phyloP scores from a whole-genome alignment of 139 green algal genomes.

The Chlorella sorokiniana region DNA sequence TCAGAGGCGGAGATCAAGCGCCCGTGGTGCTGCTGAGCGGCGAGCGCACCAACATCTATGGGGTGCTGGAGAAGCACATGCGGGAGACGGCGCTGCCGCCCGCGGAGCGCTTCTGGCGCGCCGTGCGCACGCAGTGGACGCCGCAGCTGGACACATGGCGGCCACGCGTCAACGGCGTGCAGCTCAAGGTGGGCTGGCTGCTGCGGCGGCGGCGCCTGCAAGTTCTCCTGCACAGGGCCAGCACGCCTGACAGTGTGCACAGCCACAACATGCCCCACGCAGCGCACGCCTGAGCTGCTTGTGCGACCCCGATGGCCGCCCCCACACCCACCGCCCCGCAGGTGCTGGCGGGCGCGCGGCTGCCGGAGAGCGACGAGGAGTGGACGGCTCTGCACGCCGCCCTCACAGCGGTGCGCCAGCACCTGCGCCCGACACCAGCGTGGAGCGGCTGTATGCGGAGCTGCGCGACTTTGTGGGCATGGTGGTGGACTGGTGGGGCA shows the following conservation, averaged over 20 bases:
- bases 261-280: neutral
- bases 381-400: slow-evolving; percentile 37
- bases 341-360: slow-evolving; percentile 45
- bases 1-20: slow-evolving; percentile 15
- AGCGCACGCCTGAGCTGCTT: neutral
- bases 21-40: slow-evolving; percentile 21
- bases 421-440: slow-evolving; percentile 32
- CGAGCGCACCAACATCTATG: slow-evolving; percentile 39
- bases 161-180: slow-evolving; percentile 60
- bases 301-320: neutral
- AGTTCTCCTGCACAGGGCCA: too few species aligned
- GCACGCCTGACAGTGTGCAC: neutral
- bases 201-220: neutral
- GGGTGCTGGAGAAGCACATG: slow-evolving; percentile 54
- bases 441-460: slow-evolving; percentile 38
- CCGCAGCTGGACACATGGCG: slow-evolving; percentile 66
- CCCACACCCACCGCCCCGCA: neutral
- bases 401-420: slow-evolving; percentile 37
- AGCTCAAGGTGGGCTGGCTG: slow-evolving; percentile 56
- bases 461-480: slow-evolving; percentile 48
- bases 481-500: slow-evolving; percentile 63
- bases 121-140: slow-evolving; percentile 31
- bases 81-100: slow-evolving; percentile 23
- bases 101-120: slow-evolving; percentile 58
- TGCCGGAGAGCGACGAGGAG: slow-evolving; percentile 58